These are phyloP conservation scores for Styphnolobium japonicum DNA, from an alignment of 306 rosid species.

Conservation along the genomic window DNA sequence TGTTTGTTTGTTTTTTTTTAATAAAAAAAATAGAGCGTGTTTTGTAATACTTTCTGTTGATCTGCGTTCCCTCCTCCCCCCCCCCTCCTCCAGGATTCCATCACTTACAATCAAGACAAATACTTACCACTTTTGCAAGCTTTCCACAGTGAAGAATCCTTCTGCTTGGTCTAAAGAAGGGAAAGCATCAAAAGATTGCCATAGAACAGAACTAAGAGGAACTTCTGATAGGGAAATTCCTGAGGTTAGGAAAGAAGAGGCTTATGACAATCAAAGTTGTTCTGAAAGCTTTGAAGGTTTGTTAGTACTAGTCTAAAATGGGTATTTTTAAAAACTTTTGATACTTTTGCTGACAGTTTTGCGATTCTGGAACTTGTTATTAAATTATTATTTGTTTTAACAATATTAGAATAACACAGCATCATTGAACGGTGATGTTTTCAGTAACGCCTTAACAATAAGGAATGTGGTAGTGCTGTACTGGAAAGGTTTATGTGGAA, in stretches of 20 bases:
- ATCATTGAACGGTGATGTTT: background rate
- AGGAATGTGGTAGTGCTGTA: background rate
- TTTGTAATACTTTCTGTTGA: background rate
- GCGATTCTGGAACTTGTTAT: background rate
- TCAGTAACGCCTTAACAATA: background rate
- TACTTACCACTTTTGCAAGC: slow-evolving; percentile 88
- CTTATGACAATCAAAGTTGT: slow-evolving; percentile 28
- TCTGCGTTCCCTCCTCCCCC: background rate
- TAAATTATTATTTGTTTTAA: background rate
- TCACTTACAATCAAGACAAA: slow-evolving; percentile 68
- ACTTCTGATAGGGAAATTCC: slow-evolving; percentile 20
- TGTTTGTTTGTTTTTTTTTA: background rate
- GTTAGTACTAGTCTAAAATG: slow-evolving; percentile 7
- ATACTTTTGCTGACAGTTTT: slow-evolving; percentile 9
- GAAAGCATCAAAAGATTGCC: slow-evolving; percentile 3
- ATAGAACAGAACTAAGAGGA: slow-evolving; percentile 32
- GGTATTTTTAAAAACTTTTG: background rate
- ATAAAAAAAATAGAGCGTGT: background rate
- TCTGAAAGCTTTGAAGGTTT: slow-evolving; percentile 51
- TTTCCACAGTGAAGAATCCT: slow-evolving; percentile 63
- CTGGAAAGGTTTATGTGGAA: background rate
- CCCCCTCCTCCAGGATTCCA: slow-evolving; percentile 50
- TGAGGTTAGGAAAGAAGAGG: slow-evolving; percentile 25
- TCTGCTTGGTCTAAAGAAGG: slow-evolving; percentile 29
- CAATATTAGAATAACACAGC: background rate